Base-by-base conservation (phyloP, 2,329 filamentous ascomycete species). In the Exophiala aquamarina region DNA sequence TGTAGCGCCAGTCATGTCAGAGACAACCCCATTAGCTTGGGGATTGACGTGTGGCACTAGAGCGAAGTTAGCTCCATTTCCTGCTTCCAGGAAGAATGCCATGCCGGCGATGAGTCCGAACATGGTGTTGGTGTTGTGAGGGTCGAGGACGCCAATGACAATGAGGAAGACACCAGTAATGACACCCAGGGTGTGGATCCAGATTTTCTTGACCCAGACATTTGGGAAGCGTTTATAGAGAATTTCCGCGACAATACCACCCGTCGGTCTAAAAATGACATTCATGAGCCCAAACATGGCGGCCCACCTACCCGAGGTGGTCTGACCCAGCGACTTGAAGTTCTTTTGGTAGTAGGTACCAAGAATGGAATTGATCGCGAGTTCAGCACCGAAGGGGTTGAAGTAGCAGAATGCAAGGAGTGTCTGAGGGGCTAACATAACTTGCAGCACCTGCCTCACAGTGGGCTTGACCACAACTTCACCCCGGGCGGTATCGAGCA, bases 1-100 rank as follows among this genome's bases (percentile, higher is more conserved):
- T 7, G 79, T 75, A 0, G 86, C 89, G 8, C 91, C 91, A 0
- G 89, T 85, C 28, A 87, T 72, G 10, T 90, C 90, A 1, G 85
- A 87, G 5, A 95, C 77, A 46, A 82, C 74, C 49, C 89, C 90
- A 66, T 95, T 95, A 50, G 89, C 87, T 51, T 77, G 78, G 1
- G 89, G 88, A 66, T 91, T 86, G 1, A 95, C 85, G 63, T 95
- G 91, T 3, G 90, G 89, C 18, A 95, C 85, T 4, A 95, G 77
- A 0, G 88, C 82, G 67, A 93, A 95, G 70, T 88, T 93, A 32
- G 88, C 83, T 1, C 91, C 91, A 63, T 95, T 95, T 33, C 83
- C 84, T 2, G 86, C 88, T 65, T 94, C 89, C 34, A 90, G 70
- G 71, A 95, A 95, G 63, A 95, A 77, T 1, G 87, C 88, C 70